A percentile compares a stretch with the other conserved stretches of the same genome.
Evolutionary conservation across 768 basidiomycete genomes (phyloP).

Genomic region (Suillus decipiens): DNA sequence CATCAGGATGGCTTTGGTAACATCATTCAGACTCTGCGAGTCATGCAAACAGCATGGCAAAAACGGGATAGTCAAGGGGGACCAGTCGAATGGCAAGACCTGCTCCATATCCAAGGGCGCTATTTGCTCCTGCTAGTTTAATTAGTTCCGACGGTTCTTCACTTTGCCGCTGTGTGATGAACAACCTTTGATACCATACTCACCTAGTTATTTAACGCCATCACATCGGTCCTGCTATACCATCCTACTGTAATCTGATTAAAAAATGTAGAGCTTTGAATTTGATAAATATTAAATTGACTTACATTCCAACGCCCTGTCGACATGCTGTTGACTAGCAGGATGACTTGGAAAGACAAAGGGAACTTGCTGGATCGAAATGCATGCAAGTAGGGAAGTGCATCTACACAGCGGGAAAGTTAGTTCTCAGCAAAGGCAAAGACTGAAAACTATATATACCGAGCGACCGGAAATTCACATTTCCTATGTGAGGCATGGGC

Average conservation of each 20-base stretch:
- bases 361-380: background rate
- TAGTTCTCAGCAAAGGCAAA: constrained; percentile 6
- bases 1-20: constrained; percentile 64
- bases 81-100: constrained; percentile 62
- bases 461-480: constrained; percentile 32
- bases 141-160: constrained; percentile 10
- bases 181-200: constrained; percentile 5
- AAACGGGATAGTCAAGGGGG: constrained; percentile 57
- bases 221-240: background rate
- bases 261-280: background rate
- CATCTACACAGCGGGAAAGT: background rate
- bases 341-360: background rate
- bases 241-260: background rate
- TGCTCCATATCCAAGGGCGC: constrained; percentile 36
- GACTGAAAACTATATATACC: constrained; percentile 30
- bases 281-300: background rate
- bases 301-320: background rate
- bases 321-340: background rate
- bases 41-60: constrained; percentile 74
- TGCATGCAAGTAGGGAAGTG: background rate
- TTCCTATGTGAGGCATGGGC: constrained; percentile 7
- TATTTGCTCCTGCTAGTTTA: constrained; percentile 31
- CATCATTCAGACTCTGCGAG: constrained; percentile 52
- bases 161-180: background rate
- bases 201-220: constrained; percentile 11